Evolutionary conservation across 805 yeast species (phyloP).

Genomic region (Kurtzmaniella fragi): DNA sequence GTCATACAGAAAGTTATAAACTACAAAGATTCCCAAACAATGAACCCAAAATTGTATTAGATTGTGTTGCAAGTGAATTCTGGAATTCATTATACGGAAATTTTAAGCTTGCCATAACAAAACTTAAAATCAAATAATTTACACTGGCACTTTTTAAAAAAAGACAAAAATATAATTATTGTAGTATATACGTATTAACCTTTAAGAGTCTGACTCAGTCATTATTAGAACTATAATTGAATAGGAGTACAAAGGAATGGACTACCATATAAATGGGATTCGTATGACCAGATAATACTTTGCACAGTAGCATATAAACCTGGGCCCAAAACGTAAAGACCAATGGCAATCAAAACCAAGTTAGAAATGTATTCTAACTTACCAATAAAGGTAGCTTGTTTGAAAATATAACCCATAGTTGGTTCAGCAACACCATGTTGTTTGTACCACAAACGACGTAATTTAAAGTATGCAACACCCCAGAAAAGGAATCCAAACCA

Average conservation of each 20-base stretch:
- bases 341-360: conserved; percentile 37
- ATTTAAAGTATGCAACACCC: conserved; percentile 52
- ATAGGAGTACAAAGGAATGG: conserved; percentile 45
- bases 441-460: conserved; percentile 22
- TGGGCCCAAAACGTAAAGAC: conserved; percentile 54
- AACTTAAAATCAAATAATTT: too few relatives aligned
- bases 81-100: conserved; percentile 2
- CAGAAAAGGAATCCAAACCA: conserved; percentile 65
- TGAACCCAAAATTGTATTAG: conserved; percentile 1
- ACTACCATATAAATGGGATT: conserved; percentile 43
- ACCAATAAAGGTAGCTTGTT: conserved; percentile 18
- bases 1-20: background rate
- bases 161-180: too few relatives aligned
- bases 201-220: too few relatives aligned
- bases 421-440: conserved; percentile 18
- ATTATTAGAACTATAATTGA: too few relatives aligned
- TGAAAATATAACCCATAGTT: conserved; percentile 20
- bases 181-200: too few relatives aligned
- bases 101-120: too few relatives aligned
- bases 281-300: conserved; percentile 49
- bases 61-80: conserved; percentile 1
- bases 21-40: background rate
- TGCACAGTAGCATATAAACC: conserved; percentile 53
- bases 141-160: too few relatives aligned
- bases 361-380: conserved; percentile 35